Evolutionary conservation across 2,329 filamentous ascomycete species (phyloP), one percentile per base, ranked within the genome.

Genomic region (Colletotrichum echinochloae): DNA sequence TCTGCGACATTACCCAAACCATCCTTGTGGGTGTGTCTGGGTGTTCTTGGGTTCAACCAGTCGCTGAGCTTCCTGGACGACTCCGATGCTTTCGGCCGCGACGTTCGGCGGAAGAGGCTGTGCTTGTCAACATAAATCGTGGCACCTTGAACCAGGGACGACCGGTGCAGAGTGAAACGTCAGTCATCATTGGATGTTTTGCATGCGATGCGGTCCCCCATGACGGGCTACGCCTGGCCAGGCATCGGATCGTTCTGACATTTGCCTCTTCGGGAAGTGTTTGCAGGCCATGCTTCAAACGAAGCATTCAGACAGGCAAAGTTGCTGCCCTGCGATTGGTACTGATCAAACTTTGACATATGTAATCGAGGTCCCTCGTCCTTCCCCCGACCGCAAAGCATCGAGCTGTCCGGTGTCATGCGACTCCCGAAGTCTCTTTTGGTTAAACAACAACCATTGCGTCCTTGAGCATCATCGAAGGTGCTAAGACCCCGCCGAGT

Each of bases 341-440:
- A 65, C 66, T 49, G 65, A 72, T 72, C 65, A 72, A 70, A 72
- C 72, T 66, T 72, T 73, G 71, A 69, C 71, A 69, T 46, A 62
- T 67, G 68, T 54, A 71, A 59, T 64, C 33, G 30, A 33, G 30
- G 44, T 54, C 52, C 52, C 57, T 67, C 37, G 30, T 39, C 48
- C 63, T 49, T 60, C 54, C 35, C 44, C 66, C 56, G 56, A 57
- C 68, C 64, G 57, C 68, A 67, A 57, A 63, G 68, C 52, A 59
- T 68, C 52, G 18, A 71, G 49, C 46, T 52, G 56, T 59, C 65
- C 37, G 33, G 49, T 59, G 46, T 71, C 57, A 71, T 68, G 68
- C 68, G 37, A 46, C 52, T 60, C 52, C 54, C 37, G 26, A 39
- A 39, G 59, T 39, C 33, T 51, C 3, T 51, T 39, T 26, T 26